A percentile compares a stretch with the other conserved stretches of the same genome.
phyloP scores from a whole-genome alignment of 176 grass and related monocot species.

The Eragrostis curvula region DNA sequence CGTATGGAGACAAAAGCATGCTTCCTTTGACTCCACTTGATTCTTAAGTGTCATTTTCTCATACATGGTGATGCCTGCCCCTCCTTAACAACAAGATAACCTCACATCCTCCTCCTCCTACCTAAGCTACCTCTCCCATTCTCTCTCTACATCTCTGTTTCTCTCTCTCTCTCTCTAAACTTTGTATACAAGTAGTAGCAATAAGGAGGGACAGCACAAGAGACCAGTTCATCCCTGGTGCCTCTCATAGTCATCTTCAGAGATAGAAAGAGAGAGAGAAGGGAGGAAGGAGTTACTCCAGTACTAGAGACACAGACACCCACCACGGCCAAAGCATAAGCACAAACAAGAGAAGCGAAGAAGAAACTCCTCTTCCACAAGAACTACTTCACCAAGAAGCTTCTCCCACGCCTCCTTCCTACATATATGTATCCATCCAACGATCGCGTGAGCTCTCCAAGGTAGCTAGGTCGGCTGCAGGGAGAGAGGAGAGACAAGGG shows the following conservation, averaged over 20 bases:
- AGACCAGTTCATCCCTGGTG: conserved; percentile 72
- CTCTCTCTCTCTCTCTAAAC: conserved; percentile 33
- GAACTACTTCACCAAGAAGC: background rate
- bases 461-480: background rate
- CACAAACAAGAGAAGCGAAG: conserved; percentile 37
- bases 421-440: conserved; percentile 16
- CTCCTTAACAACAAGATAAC: conserved; percentile 41
- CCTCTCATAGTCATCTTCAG: conserved; percentile 39
- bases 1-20: conserved; percentile 50
- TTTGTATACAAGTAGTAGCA: conserved; percentile 57
- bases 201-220: conserved; percentile 64
- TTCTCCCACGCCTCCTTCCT: background rate
- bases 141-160: background rate
- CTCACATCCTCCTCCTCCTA: conserved; percentile 36
- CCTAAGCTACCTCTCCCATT: conserved; percentile 11
- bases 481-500: background rate
- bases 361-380: conserved; percentile 38
- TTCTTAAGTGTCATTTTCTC: conserved; percentile 80
- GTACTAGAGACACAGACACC: conserved; percentile 53
- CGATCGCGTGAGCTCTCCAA: conserved; percentile 22
- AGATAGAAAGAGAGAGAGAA: conserved; percentile 2
- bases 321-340: conserved; percentile 50
- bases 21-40: conserved; percentile 53
- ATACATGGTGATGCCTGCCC: conserved; percentile 52
- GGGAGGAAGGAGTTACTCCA: conserved; percentile 43